phyloP scores from a whole-genome alignment of 164 flowering plant species.

The Tetrastigma voinierianum region DNA sequence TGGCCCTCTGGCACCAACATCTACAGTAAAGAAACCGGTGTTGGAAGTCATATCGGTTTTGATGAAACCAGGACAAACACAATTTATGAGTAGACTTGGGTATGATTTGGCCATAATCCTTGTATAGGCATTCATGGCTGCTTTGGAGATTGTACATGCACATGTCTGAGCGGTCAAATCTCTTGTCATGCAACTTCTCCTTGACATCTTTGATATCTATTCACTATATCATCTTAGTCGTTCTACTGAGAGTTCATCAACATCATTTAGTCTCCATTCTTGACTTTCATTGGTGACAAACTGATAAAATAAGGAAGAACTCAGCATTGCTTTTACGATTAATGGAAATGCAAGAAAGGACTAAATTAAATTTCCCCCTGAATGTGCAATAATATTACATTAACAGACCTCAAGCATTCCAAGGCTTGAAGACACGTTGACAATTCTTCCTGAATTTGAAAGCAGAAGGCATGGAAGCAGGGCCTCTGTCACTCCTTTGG shows the following conservation, averaged over 20 bases:
- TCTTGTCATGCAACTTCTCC: constrained; percentile 23
- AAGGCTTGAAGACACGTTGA: constrained; percentile 19
- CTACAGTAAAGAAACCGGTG: constrained; percentile 13
- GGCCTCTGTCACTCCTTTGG: constrained; percentile 27
- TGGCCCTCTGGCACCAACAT: constrained; percentile 30
- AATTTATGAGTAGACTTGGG: constrained; percentile 17
- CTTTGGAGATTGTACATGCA: constrained; percentile 32
- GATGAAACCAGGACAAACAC: constrained; percentile 28
- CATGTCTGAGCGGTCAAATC: constrained; percentile 30
- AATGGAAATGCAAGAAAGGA: background rate
- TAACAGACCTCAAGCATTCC: constrained; percentile 20
- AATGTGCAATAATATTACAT: background rate
- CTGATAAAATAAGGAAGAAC: constrained; percentile 4
- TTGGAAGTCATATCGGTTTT: constrained; percentile 26
- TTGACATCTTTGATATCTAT: constrained; percentile 26
- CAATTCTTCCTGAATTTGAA: constrained; percentile 19
- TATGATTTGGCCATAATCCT: constrained; percentile 27
- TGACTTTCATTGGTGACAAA: constrained; percentile 16
- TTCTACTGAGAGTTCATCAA: constrained; percentile 27
- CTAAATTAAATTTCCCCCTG: no score
- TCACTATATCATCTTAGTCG: constrained; percentile 29
- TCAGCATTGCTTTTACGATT: background rate
- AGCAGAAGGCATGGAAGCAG: constrained; percentile 28
- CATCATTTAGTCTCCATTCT: constrained; percentile 14
- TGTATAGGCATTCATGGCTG: constrained; percentile 37